Base-by-base conservation (phyloP, 2,329 filamentous ascomycete species). In the Fusarium virguliforme region DNA sequence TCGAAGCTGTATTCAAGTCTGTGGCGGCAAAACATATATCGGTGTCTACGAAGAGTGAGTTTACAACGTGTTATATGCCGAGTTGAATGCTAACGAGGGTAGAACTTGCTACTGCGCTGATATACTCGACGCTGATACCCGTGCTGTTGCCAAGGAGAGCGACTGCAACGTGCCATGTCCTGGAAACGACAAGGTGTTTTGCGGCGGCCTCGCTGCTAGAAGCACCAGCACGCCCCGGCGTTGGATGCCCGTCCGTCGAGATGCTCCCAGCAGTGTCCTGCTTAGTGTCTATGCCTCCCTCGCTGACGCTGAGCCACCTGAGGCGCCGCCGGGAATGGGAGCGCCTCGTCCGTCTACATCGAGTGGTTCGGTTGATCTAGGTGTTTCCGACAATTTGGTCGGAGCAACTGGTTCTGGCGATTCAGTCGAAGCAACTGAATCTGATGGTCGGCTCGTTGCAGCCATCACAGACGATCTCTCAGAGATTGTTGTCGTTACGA, bases 61-160 rank as follows among this genome's bases (percentile, higher is more conserved):
- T 15, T 34, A 3, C 2, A 8, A 10, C n/a, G 38, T 32, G 7
- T 10, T 4, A 13, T 26, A 5, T 26, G 15, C 12, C 15, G 1
- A 18, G 1, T 46, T 24, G 34, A 38, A 13, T 28, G 53, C 58
- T 68, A n/a, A 70, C 34, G 26, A 22, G 4, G 7, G 8, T 30
- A 82, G 77, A 10, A 76, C 76, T 24, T 87, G 85, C 72, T 85
- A 84, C 76, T 87, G 85, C 62, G 83, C 84, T 35, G 76, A 81
- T 12, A 64, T 58, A 2, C 77, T 87, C 18, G 82, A 83, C 38
- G 75, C 76, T 5, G 78, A 80, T 48, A 83, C 84, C n/a, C 77
- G 71, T 12, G 81, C 83, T 12, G 68, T 81, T 2, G 56, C 66
- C 4, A 56, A 67, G 22, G 46, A 66, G 12, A 63, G 40, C 4